phyloP scores from a whole-genome alignment of 2,329 filamentous ascomycete species.

The Cordyceps militaris region DNA sequence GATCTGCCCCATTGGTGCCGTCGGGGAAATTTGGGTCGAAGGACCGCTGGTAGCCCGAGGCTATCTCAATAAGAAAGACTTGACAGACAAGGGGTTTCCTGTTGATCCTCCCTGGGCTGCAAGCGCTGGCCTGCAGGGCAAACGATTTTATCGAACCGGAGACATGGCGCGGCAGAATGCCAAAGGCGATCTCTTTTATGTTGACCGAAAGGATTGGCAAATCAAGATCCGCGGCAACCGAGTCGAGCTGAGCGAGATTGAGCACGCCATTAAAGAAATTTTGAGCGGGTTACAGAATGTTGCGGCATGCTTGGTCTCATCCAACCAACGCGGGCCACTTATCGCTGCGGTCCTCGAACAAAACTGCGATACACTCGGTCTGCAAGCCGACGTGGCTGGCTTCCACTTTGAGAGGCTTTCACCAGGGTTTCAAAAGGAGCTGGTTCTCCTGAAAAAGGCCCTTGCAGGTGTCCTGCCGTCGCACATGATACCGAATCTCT shows the following conservation, averaged over 20 bases:
- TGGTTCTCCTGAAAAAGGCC: constrained; percentile 1
- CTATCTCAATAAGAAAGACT: constrained; percentile 34
- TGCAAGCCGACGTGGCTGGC: not conserved
- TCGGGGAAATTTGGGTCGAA: constrained; percentile 28
- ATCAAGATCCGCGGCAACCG: constrained; percentile 50
- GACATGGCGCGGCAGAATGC: constrained; percentile 35
- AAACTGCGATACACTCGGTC: not conserved
- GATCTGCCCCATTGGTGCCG: constrained; percentile 19
- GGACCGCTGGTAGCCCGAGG: constrained; percentile 40
- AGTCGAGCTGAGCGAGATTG: constrained; percentile 34
- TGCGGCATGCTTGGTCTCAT: not conserved
- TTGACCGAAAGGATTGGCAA: constrained; percentile 48
- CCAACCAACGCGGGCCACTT: not conserved
- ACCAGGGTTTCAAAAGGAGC: not conserved
- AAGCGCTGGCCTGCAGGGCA: not conserved
- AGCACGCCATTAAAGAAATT: constrained; percentile 9
- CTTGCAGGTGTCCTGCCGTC: constrained; percentile 9
- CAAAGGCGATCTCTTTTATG: constrained; percentile 26
- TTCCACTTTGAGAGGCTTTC: not conserved
- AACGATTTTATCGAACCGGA: constrained; percentile 36
- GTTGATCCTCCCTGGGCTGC: not conserved
- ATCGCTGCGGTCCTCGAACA: not conserved
- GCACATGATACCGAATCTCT: constrained; percentile 16
- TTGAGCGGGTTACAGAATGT: not conserved
- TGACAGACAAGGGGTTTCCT: constrained; percentile 24